Evolutionary conservation across 2,329 filamentous ascomycete genomes (phyloP), one percentile per base, ranked within the genome.

Genomic region (Botrytis fragariae): DNA sequence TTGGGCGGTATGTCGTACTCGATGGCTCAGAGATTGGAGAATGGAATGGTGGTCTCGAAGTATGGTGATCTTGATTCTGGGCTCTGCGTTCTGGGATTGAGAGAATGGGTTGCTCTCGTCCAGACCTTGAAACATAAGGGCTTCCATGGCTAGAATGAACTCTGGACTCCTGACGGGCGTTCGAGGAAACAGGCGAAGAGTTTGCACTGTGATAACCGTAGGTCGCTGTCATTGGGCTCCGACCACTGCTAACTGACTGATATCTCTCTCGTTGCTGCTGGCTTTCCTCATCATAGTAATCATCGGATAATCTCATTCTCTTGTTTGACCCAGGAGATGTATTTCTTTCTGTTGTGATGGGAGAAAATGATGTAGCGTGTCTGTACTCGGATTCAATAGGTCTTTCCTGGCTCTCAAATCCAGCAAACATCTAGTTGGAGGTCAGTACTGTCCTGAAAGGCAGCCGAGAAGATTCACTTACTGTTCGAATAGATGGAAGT

Each of bases 21-120:
- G 69, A 51, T 67, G 70, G 45, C 29, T 72, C 71, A 18, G 71
- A 69, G 32, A 60, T 48, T n/a, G 71, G 63, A 45, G 71, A 72
- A 57, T 59, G 65, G 12, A 69, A 69, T 44, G 48, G 35, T 59
- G 65, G 25, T 32, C 51, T 42, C 16, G 65, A 69, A 57, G 35
- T 44, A 10, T 54, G 45, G 10, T 69, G 35, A 12, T 69, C 65
- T 42, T 57, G 51, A 42, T 32, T 42, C 9, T 37, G 25, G 22
- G 51, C 48, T 69, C 65, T 57, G n/a, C 48, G 51, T 44, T 69
- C 65, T 69, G 48, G 51, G 6, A 68, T 57, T 57, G 65, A 42
- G 12, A 42, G 45, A 7, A 68, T 68, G 10, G 48, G 29, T 32
- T 57, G 48, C 9, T 57, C 65, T 42, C 48, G 48, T 57, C 16